Percentiles rank a stretch among this genome's conserved stretches.
Conservation (phyloP, 371 early-diverging fungal species). For the Apophysomyces sp. region DNA sequence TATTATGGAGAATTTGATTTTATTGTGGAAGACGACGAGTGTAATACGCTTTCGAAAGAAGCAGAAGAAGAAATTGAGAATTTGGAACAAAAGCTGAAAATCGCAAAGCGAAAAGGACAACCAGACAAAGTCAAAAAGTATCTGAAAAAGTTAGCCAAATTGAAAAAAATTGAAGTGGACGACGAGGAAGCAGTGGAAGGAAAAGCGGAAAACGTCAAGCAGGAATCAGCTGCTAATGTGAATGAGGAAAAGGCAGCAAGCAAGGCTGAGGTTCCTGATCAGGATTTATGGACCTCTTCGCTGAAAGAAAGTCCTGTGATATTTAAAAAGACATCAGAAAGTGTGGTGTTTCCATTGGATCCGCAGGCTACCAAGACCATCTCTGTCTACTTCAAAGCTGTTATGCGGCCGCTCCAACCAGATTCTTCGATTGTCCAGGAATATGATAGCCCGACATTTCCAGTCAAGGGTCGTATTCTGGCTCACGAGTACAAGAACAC, state of each 20-base stretch:
- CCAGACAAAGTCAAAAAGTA: constrained; percentile 90
- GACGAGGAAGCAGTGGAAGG: constrained; percentile 14
- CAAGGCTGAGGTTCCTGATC: constrained; percentile 4
- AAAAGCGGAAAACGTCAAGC: constrained; percentile 3
- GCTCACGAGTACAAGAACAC: constrained; percentile 92
- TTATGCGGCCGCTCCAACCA: constrained; percentile 34
- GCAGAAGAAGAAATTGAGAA: constrained; percentile 94
- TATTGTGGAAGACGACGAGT: constrained; percentile 64
- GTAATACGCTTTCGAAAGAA: constrained; percentile 70
- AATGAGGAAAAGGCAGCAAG: background rate
- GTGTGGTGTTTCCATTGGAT: constrained; percentile 77
- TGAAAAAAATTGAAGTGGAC: constrained; percentile 34
- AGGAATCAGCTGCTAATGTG: constrained; percentile 13
- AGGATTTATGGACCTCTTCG: background rate
- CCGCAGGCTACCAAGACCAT: constrained; percentile 73
- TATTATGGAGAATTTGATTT: constrained; percentile 70
- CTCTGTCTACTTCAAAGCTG: constrained; percentile 57
- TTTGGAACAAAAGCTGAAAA: constrained; percentile 96
- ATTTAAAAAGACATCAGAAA: constrained; percentile 64
- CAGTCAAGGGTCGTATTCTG: constrained; percentile 58
- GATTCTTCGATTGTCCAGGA: background rate
- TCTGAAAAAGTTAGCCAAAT: constrained; percentile 69
- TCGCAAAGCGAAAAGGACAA: constrained; percentile 89
- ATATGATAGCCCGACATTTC: constrained; percentile 8
- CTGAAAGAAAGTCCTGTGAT: constrained; percentile 37